Base-by-base conservation (phyloP, 257 asterid genomes). In the Primulina eburnea region DNA sequence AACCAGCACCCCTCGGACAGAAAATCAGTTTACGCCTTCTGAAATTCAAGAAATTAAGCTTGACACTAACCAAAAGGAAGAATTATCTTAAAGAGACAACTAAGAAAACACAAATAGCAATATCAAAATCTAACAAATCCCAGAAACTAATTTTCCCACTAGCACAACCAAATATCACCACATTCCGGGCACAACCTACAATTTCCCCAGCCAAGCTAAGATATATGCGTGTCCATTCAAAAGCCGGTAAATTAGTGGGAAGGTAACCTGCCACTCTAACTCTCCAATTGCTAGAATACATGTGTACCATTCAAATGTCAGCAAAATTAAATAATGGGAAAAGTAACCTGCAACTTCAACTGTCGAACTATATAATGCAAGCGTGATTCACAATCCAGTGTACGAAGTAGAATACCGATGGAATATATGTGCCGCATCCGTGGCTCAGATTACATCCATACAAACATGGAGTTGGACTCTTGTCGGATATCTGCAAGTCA, bases 11-110 rank as follows among this genome's bases (percentile, higher is more conserved):
- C 82, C 64, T 10, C 33, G 32, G 68, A 73, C 28, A 71, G 69
- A 60, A 79, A 69, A 62, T 47, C 69, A 68, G 77, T 63, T 40
- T 56, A 62, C n/a, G 74, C 52, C 61, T 65, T 52, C 37, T 76
- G 70, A 67, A 62, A 34, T 78, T 66, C 82, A 80, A 80, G 71
- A 73, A 34, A 43, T 73, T 75, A 61, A 77, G 65, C 70, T 71
- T 12, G 37, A 73, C 73, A 40, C 61, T 60, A 34, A 55, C 80
- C 73, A 67, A 72, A 76, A 64, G 64, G 68, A 76, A 6, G 80
- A 64, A 72, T 4, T n/a, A 11, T 18, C 61, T 50, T 68, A 65
- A 58, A 32, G 32, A 28, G 68, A 40, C 9, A 75, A 38, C 72
- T 71, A 66, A 56, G 78, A 65, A 58, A 67, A 59, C 53, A 67